Evolutionary conservation across 129 eudicot species (phyloP).

Genomic region (Deinandra increscens): DNA sequence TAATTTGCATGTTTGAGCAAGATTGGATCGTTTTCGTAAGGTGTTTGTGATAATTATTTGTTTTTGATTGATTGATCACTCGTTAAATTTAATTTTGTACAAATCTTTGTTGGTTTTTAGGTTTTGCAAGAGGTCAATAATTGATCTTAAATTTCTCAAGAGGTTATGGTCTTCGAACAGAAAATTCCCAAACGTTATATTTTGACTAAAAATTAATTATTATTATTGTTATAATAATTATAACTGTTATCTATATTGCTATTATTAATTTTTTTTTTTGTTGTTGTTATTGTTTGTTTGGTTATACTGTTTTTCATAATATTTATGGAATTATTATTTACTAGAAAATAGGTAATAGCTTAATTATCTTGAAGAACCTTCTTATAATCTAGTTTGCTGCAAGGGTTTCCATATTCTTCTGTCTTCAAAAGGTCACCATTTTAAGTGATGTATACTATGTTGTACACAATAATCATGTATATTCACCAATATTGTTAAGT

Average conservation of each 20-base stretch:
- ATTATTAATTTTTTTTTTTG: too few species aligned
- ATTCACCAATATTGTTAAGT: neutral
- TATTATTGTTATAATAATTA: too few species aligned
- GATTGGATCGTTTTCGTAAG: neutral
- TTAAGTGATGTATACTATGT: too few species aligned
- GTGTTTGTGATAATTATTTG: neutral
- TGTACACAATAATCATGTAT: neutral
- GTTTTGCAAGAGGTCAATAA: neutral
- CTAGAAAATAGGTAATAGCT: too few species aligned
- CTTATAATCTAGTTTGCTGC: too few species aligned
- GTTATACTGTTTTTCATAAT: too few species aligned
- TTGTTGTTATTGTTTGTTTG: too few species aligned
- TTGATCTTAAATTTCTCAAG: neutral
- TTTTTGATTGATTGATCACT: neutral
- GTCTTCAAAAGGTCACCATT: too few species aligned
- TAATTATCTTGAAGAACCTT: too few species aligned
- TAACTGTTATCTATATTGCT: too few species aligned
- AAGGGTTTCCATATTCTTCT: too few species aligned
- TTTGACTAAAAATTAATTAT: neutral
- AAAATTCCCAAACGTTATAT: neutral
- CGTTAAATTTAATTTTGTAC: neutral
- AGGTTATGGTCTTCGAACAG: neutral
- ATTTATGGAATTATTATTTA: too few species aligned
- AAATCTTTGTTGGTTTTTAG: neutral
- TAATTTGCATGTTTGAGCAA: slow-evolving; percentile 22